These are phyloP conservation scores for Macrophomina pseudophaseolina DNA, from an alignment of 2,329 filamentous ascomycete genomes.

Conservation along the genomic window DNA sequence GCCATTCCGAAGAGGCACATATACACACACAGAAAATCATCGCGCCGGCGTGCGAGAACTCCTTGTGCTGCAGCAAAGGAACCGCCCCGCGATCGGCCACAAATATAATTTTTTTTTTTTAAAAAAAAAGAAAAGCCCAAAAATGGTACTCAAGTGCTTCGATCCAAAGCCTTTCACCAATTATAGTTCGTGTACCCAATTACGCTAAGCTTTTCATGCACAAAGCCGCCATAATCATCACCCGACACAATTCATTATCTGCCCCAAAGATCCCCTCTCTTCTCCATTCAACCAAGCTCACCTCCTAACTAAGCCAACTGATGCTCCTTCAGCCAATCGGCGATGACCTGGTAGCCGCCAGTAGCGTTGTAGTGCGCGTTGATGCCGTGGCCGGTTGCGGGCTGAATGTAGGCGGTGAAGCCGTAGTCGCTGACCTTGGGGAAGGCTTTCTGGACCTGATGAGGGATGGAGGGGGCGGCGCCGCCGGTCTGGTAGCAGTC, in stretches of 20 bases:
- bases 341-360: conserved; percentile 47
- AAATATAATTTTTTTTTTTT: too few relatives aligned
- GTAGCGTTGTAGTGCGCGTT: conserved; percentile 54
- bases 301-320: not conserved
- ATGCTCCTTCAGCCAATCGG: conserved; percentile 38
- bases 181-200: too few relatives aligned
- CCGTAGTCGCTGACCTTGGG: conserved; percentile 45
- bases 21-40: too few relatives aligned
- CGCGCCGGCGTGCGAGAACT: too few relatives aligned
- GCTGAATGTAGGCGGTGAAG: conserved; percentile 62
- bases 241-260: not conserved
- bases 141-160: too few relatives aligned
- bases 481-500: conserved; percentile 58
- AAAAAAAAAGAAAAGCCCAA: too few relatives aligned
- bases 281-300: not conserved
- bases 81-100: too few relatives aligned
- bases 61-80: too few relatives aligned
- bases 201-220: too few relatives aligned
- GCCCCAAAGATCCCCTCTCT: not conserved
- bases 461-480: conserved; percentile 51
- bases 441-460: conserved; percentile 49
- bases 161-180: too few relatives aligned
- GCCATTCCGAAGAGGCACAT: too few relatives aligned
- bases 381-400: conserved; percentile 52
- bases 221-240: not conserved